Evolutionary conservation across 1,284 basidiomycete genomes (phyloP).

Genomic region (Trametes pubescens): DNA sequence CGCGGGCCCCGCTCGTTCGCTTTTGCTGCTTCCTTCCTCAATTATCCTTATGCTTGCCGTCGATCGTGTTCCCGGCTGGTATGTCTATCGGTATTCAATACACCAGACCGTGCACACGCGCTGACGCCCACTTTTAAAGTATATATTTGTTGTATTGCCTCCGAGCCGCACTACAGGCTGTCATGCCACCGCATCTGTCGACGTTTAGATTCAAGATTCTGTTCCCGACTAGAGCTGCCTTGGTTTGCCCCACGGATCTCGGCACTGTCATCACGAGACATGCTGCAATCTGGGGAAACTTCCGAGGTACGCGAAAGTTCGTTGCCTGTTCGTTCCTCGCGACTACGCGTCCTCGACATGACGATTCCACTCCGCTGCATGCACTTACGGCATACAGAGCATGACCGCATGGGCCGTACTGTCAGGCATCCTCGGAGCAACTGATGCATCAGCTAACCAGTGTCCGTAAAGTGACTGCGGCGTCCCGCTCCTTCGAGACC

Average conservation of each 20-base stretch:
- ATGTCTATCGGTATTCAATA: constrained; percentile 8
- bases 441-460: constrained; percentile 3
- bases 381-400: neutral
- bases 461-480: constrained; percentile 9
- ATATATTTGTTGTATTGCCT: neutral
- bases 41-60: constrained; percentile 24
- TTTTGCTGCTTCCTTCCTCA: constrained; percentile 12
- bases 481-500: neutral
- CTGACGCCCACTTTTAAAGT: constrained; percentile 11
- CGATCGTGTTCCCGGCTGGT: constrained; percentile 13
- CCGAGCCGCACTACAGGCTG: constrained; percentile 7
- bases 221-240: constrained; percentile 12
- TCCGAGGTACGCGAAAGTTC: constrained; percentile 14
- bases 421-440: constrained; percentile 2
- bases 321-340: constrained; percentile 5
- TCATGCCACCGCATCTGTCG: constrained; percentile 1
- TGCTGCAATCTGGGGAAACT: constrained; percentile 7
- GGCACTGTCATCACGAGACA: constrained; percentile 1
- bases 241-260: constrained; percentile 5
- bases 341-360: neutral
- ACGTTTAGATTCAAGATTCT: constrained; percentile 14
- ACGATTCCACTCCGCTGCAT: constrained; percentile 9
- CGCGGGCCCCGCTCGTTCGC: constrained; percentile 24
- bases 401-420: neutral
- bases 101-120: neutral